Evolutionary conservation across 2,329 filamentous ascomycete genomes (phyloP).

Genomic region (Aspergillus fumigatiaffinis): DNA sequence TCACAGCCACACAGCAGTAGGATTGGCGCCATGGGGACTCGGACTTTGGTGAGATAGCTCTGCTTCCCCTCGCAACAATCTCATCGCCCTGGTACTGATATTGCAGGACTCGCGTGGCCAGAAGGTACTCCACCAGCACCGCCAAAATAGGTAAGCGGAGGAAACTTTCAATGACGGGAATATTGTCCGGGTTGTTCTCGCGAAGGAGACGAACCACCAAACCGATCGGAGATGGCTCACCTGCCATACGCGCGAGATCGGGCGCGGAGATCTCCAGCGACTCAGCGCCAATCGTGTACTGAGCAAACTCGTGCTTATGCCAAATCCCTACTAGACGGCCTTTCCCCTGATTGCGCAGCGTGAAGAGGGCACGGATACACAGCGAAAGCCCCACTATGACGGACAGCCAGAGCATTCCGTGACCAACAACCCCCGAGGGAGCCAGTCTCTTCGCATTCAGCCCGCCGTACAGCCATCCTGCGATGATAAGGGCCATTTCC

Average conservation of each 20-base stretch:
- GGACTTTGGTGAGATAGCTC: slow-evolving; percentile 1
- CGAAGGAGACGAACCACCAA: neutral
- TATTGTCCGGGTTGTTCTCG: neutral
- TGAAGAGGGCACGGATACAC: neutral
- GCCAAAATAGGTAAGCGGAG: neutral
- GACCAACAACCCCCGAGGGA: neutral
- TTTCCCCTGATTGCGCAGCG: neutral
- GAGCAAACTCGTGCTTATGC: neutral
- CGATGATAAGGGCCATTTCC: neutral
- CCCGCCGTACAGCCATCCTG: slow-evolving; percentile 1
- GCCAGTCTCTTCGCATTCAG: neutral
- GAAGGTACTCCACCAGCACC: neutral
- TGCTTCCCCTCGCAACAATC: neutral
- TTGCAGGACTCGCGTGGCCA: neutral
- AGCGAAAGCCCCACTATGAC: neutral
- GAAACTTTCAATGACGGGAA: neutral
- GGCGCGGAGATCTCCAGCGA: neutral
- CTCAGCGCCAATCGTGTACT: neutral
- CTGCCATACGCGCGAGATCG: neutral
- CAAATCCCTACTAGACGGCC: neutral
- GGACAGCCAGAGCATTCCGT: neutral
- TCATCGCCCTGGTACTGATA: slow-evolving; percentile 1
- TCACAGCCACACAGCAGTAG: neutral
- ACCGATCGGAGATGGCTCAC: neutral
- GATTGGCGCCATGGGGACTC: slow-evolving; percentile 2